Conservation (phyloP, 169 alveolate species). For the Eimeria necatrix region DNA sequence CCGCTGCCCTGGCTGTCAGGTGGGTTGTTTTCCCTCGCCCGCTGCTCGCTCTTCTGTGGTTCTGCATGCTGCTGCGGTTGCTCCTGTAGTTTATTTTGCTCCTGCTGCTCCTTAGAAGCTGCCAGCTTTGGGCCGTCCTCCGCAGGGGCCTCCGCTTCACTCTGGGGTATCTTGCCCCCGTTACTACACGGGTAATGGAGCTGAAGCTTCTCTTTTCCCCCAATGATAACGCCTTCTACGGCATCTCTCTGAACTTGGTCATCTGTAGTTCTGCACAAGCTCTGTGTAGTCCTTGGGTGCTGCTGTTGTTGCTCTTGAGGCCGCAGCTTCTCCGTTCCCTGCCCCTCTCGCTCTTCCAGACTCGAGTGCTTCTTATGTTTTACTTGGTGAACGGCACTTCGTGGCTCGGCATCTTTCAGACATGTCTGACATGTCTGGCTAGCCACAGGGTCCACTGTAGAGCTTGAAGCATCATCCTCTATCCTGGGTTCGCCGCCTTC, state of each 20-base stretch:
- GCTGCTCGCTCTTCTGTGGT: background rate
- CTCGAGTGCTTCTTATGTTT: background rate
- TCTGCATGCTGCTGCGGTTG: background rate
- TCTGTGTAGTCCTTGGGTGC: background rate
- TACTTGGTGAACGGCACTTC: background rate
- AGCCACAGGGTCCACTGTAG: background rate
- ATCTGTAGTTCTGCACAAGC: background rate
- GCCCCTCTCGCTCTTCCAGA: background rate
- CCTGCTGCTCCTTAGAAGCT: constrained; percentile 25
- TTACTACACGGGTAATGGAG: background rate
- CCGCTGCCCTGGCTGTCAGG: background rate
- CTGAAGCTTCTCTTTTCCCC: background rate
- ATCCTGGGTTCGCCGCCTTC: constrained; percentile 45
- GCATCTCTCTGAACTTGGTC: background rate
- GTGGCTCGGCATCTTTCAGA: background rate
- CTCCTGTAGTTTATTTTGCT: background rate
- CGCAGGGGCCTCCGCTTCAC: constrained; percentile 41
- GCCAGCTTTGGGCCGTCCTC: constrained; percentile 27
- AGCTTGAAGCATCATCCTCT: constrained; percentile 42
- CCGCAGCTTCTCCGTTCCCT: background rate
- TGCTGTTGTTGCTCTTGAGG: constrained; percentile 12
- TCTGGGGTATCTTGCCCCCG: constrained; percentile 18
- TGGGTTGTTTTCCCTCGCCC: background rate
- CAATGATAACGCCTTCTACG: background rate
- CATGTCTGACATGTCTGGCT: background rate